A percentile compares a stretch with the other conserved stretches of the same genome.
phyloP scores from a whole-genome alignment of 164 flowering plant genomes.

The Vitis labrusca region DNA sequence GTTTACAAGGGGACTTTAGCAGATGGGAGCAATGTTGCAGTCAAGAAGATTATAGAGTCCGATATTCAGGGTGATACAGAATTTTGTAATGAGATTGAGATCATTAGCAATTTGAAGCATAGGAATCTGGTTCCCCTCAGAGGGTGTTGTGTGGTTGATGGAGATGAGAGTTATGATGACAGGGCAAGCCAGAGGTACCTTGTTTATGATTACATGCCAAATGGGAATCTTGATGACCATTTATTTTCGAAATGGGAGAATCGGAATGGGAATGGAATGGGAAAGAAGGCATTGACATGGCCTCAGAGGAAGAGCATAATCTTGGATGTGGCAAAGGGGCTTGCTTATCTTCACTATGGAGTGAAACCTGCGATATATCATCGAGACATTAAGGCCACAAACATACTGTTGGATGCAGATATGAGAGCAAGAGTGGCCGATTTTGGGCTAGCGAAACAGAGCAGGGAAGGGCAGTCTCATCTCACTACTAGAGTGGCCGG shows the following conservation, averaged over 20 bases:
- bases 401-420: constrained; percentile 67
- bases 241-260: constrained; percentile 30
- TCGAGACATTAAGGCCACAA: constrained; percentile 79
- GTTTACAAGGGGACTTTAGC: constrained; percentile 63
- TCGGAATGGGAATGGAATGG: not conserved
- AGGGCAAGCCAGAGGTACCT: constrained; percentile 46
- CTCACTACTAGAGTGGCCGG: constrained; percentile 87
- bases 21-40: constrained; percentile 64
- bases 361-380: constrained; percentile 81
- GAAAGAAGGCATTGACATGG: constrained; percentile 49
- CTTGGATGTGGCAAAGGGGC: constrained; percentile 77
- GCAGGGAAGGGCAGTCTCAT: constrained; percentile 79
- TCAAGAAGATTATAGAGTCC: constrained; percentile 58
- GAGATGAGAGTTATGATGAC: constrained; percentile 21
- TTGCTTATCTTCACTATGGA: constrained; percentile 80
- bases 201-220: constrained; percentile 77
- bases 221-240: constrained; percentile 70
- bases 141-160: constrained; percentile 60
- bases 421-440: constrained; percentile 84
- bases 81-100: constrained; percentile 74
- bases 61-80: constrained; percentile 61
- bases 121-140: constrained; percentile 65
- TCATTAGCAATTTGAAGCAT: constrained; percentile 70
- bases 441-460: constrained; percentile 75
- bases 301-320: constrained; percentile 69